phyloP scores from a whole-genome alignment of 352 stramenopile genomes.

The Phytopythium ostracodes region DNA sequence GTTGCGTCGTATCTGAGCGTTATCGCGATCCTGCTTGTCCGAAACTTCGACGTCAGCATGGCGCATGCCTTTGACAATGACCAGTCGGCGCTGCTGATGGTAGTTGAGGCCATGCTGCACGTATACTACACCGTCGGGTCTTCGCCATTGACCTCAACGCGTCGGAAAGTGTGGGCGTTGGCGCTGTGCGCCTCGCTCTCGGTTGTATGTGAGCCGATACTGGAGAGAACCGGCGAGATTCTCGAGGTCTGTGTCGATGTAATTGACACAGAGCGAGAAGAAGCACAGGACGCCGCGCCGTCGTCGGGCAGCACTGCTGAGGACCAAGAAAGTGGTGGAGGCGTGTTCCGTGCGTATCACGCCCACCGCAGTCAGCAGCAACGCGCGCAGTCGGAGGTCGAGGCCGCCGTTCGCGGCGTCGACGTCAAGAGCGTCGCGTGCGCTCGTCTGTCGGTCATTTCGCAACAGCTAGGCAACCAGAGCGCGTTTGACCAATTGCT shows the following conservation, averaged over 20 bases:
- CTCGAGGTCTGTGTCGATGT: constrained; percentile 63
- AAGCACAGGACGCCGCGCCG: constrained; percentile 21
- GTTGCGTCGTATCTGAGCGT: constrained; percentile 63
- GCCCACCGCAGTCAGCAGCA: constrained; percentile 31
- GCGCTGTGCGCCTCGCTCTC: constrained; percentile 41
- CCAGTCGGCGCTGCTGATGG: constrained; percentile 22
- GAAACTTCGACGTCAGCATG: constrained; percentile 42
- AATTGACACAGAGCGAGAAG: constrained; percentile 61
- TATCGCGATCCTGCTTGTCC: constrained; percentile 42
- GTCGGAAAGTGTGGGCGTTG: constrained; percentile 70
- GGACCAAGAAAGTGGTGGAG: constrained; percentile 11
- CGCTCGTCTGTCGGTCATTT: constrained; percentile 35
- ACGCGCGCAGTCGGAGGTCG: constrained; percentile 18
- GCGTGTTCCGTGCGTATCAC: constrained; percentile 53
- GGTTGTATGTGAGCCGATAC: constrained; percentile 27
- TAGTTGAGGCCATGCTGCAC: constrained; percentile 60
- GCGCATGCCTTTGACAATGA: constrained; percentile 41
- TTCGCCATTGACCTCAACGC: constrained; percentile 47
- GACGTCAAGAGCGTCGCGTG: constrained; percentile 47
- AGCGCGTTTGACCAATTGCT: constrained; percentile 46
- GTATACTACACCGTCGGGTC: constrained; percentile 72
- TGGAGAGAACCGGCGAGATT: constrained; percentile 64
- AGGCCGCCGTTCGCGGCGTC: constrained; percentile 28
- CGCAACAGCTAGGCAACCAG: constrained; percentile 29
- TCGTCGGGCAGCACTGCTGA: constrained; percentile 8